These are phyloP conservation scores for Monosporozyma solicola DNA, from an alignment of 805 yeast genomes.

Conservation along the genomic window DNA sequence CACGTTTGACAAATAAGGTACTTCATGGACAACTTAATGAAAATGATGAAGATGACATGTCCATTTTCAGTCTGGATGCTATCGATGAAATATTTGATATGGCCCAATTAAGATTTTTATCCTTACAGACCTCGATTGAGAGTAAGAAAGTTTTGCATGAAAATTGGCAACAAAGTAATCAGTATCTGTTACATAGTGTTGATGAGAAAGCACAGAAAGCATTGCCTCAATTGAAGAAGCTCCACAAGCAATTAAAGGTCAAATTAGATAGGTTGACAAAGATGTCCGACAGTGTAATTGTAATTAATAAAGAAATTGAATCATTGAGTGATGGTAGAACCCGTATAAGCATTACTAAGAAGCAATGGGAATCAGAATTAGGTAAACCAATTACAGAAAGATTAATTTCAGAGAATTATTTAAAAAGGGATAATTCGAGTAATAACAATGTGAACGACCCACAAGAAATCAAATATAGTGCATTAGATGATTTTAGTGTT, in stretches of 20 bases:
- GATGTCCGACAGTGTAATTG: constrained; percentile 18
- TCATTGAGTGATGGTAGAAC: constrained; percentile 17
- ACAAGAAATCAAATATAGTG: constrained; percentile 12
- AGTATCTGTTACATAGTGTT: constrained; percentile 9
- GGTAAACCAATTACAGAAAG: constrained; percentile 17
- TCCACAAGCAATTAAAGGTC: constrained; percentile 6
- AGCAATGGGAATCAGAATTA: constrained; percentile 24
- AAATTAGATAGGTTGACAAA: constrained; percentile 14
- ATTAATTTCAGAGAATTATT: constrained; percentile 15
- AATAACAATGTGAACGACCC: background rate
- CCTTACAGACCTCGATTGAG: constrained; percentile 21
- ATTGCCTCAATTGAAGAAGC: constrained; percentile 12
- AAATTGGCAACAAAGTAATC: constrained; percentile 19
- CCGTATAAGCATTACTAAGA: constrained; percentile 14
- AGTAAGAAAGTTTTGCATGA: constrained; percentile 17
- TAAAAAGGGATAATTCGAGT: constrained; percentile 7
- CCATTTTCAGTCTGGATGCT: constrained; percentile 8
- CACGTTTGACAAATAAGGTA: constrained; percentile 12
- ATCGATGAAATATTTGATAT: constrained; percentile 10
- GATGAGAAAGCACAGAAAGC: constrained; percentile 7
- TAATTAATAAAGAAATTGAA: constrained; percentile 19
- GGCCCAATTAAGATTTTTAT: constrained; percentile 16
- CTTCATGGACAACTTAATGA: constrained; percentile 17
- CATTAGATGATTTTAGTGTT: constrained; percentile 22
- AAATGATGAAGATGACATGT: constrained; percentile 4